A percentile compares a stretch with the other conserved stretches of the same genome.
Conservation (phyloP, 2,329 filamentous ascomycete species). For the Didymella pinodella region DNA sequence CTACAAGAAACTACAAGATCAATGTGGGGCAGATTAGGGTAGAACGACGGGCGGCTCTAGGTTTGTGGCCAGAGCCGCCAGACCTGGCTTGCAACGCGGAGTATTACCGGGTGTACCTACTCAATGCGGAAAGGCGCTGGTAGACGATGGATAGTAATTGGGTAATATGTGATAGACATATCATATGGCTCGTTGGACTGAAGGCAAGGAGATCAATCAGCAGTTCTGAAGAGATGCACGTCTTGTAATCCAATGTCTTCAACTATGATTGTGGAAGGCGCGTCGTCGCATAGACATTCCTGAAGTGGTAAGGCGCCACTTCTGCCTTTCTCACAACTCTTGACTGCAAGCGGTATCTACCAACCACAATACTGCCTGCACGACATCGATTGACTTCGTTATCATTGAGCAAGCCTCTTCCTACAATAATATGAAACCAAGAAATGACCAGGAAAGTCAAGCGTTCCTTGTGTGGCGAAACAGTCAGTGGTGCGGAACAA, state of each 20-base stretch:
- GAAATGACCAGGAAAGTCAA: background rate
- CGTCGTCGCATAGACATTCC: constrained; percentile 10
- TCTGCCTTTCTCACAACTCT: background rate
- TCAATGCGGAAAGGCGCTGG: constrained; percentile 7
- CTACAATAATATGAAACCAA: background rate
- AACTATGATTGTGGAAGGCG: background rate
- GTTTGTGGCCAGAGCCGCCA: constrained; percentile 5
- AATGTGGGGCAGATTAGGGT: constrained; percentile 21
- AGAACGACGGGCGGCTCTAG: constrained; percentile 5
- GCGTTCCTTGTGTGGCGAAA: background rate
- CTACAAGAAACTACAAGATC: constrained; percentile 4
- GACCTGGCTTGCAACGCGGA: constrained; percentile 3
- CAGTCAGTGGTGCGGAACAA: background rate
- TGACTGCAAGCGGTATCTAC: background rate
- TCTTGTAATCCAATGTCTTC: constrained; percentile 1
- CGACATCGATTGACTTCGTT: background rate
- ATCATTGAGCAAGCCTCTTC: background rate
- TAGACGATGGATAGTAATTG: constrained; percentile 1
- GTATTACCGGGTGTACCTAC: constrained; percentile 20
- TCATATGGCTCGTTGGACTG: background rate
- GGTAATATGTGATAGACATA: background rate
- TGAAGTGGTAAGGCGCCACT: constrained; percentile 1
- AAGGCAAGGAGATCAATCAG: background rate
- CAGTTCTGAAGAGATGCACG: background rate
- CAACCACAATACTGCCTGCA: background rate